These are phyloP conservation scores for Cystofilobasidium capitatum DNA, from an alignment of 768 basidiomycete species.

Conservation along the genomic window DNA sequence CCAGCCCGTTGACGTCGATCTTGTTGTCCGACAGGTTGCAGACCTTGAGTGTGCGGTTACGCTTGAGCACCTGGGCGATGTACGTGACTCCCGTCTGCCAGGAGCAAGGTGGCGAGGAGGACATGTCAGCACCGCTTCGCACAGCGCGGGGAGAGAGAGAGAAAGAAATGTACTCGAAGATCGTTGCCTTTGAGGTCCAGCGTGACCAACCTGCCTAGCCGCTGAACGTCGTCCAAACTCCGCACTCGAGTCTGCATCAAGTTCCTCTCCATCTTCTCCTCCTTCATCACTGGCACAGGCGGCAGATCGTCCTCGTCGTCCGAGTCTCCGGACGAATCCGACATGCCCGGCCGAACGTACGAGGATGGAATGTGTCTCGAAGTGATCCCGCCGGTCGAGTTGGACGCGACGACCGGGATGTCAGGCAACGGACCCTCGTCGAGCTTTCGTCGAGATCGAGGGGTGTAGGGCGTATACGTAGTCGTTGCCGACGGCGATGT, in stretches of 20 bases:
- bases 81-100: slow-evolving; percentile 66
- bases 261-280: background rate
- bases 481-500: slow-evolving; percentile 6
- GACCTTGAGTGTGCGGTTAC: slow-evolving; percentile 88
- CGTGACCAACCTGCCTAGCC: slow-evolving; percentile 74
- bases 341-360: slow-evolving; percentile 29
- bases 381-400: slow-evolving; percentile 31
- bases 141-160: background rate
- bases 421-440: slow-evolving; percentile 15
- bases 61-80: slow-evolving; percentile 87
- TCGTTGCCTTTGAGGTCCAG: slow-evolving; percentile 90
- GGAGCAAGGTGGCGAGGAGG: slow-evolving; percentile 6
- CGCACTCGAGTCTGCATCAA: slow-evolving; percentile 70
- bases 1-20: slow-evolving; percentile 70
- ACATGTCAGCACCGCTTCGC: background rate
- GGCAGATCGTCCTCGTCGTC: slow-evolving; percentile 6
- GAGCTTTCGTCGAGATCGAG: slow-evolving; percentile 35
- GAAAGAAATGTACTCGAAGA: slow-evolving; percentile 54
- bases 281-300: background rate
- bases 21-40: slow-evolving; percentile 91
- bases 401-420: slow-evolving; percentile 32
- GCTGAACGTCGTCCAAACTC: slow-evolving; percentile 75
- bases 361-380: slow-evolving; percentile 36
- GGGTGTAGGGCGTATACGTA: slow-evolving; percentile 38
- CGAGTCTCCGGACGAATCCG: background rate